These are phyloP conservation scores for Fraxinus sp. DNA, from an alignment of 305 asterid species.

Conservation along the genomic window DNA sequence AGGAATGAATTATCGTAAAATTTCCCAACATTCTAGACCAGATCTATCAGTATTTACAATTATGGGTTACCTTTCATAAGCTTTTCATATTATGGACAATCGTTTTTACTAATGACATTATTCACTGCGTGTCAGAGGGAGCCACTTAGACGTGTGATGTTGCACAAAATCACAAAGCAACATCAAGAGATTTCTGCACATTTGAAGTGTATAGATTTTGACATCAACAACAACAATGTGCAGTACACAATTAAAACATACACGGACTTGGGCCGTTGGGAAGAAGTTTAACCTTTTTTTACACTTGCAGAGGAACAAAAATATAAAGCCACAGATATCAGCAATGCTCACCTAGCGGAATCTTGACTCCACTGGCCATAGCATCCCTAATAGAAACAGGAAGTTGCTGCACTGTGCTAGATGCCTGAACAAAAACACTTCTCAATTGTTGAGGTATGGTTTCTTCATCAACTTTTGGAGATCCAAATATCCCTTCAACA, in stretches of 20 bases:
- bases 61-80: not conserved
- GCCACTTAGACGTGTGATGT: not conserved
- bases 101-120: not conserved
- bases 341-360: conserved; percentile 70
- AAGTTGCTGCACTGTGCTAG: conserved; percentile 71
- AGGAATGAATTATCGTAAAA: not conserved
- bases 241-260: not conserved
- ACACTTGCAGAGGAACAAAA: not conserved
- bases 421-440: conserved; percentile 68
- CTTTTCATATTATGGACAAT: not conserved
- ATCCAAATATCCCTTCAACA: conserved; percentile 72
- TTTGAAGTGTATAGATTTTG: not conserved
- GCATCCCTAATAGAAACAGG: conserved; percentile 66
- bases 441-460: conserved; percentile 73
- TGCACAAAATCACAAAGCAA: not conserved
- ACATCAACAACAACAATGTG: not conserved
- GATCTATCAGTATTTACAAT: not conserved
- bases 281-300: not conserved
- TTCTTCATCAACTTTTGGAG: conserved; percentile 79
- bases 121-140: not conserved
- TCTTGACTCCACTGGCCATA: conserved; percentile 62
- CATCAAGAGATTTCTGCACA: not conserved
- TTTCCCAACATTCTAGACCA: not conserved
- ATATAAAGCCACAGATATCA: not conserved
- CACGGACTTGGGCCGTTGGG: not conserved